Evolutionary conservation across 179 eudicot species (phyloP), one percentile per base, ranked within the genome.

Genomic region (Amaranthus tricolor): DNA sequence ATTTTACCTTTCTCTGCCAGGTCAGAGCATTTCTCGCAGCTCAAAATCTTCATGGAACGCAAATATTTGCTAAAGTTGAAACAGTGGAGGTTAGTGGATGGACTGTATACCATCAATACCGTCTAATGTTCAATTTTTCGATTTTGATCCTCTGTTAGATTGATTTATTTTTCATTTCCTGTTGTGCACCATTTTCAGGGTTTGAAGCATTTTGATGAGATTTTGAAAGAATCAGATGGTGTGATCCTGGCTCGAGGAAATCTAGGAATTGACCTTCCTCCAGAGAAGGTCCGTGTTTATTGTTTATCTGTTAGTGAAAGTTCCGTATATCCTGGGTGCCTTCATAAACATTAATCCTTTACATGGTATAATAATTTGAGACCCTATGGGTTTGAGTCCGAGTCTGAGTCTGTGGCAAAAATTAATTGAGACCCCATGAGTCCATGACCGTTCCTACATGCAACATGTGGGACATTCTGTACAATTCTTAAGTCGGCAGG

Each of bases 191-290:
- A 31, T 66, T 56, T 66, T 24, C 73, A 94, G 97, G 98, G 98
- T 68, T 78, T 94, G 75, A 86, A 81, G 77, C 94, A 94, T 79
- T 94, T 92, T 74, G 97, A 94, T 74, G 97, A 90, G 86, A 92
- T 94, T 78, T 89, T 94, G 7, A 86, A 90, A 83, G 97, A 92
- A 85, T 94, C 97, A 68, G 98, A 94, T 81, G 98, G 98, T 65
- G 80, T 94, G 57, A 88, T 94, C 73, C 91, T 94, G 73, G 87
- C 97, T 60, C 91, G 98, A 67, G 98, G 98, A 66, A 92, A 89
- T 81, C 88, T 94, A 66, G 98, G 98, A 19, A 89, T 94, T 60
- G 98, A 94, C 85, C 94, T 94, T 48, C 97, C 98, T 70, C 91
- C 98, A 11, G 97, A 94, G 80, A 92, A 92, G 95, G 97, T 93